Conservation (phyloP, 1,284 basidiomycete genomes). For the Irpex sp. region DNA sequence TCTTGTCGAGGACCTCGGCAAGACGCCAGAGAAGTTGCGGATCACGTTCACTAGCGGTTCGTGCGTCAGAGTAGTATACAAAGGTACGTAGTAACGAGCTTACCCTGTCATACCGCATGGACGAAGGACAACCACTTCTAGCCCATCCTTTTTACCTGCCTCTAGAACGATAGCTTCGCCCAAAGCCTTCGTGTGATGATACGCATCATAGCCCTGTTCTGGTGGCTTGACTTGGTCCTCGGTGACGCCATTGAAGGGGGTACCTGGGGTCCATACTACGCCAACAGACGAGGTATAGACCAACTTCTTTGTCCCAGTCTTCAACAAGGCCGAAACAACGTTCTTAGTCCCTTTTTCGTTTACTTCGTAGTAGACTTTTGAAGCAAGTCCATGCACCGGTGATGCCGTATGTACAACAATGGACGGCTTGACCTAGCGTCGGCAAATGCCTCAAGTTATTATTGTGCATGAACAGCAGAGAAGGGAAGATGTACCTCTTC, state of each 20-base stretch:
- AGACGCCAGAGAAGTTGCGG: constrained; percentile 83
- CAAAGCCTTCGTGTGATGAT: constrained; percentile 94
- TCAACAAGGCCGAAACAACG: not conserved
- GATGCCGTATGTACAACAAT: not conserved
- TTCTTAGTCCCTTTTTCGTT: not conserved
- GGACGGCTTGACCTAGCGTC: not conserved
- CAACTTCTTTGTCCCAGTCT: constrained; percentile 50
- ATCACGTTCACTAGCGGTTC: constrained; percentile 72
- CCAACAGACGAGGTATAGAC: constrained; percentile 95
- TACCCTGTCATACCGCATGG: constrained; percentile 97
- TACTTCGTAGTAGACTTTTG: not conserved
- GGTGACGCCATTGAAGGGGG: constrained; percentile 81
- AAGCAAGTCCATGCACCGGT: not conserved
- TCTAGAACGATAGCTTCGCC: constrained; percentile 83
- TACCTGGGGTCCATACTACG: constrained; percentile 80
- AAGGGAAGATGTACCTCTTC: not conserved
- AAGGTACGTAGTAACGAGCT: not conserved
- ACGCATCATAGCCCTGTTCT: constrained; percentile 78
- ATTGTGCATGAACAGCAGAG: not conserved
- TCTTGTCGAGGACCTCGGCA: constrained; percentile 74
- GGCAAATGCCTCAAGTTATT: not conserved
- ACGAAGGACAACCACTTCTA: constrained; percentile 86
- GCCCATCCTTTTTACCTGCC: constrained; percentile 74
- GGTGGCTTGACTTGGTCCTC: constrained; percentile 78
- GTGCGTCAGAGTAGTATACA: not conserved